Conservation (phyloP, 306 rosid genomes). For the Fagus crenata region DNA sequence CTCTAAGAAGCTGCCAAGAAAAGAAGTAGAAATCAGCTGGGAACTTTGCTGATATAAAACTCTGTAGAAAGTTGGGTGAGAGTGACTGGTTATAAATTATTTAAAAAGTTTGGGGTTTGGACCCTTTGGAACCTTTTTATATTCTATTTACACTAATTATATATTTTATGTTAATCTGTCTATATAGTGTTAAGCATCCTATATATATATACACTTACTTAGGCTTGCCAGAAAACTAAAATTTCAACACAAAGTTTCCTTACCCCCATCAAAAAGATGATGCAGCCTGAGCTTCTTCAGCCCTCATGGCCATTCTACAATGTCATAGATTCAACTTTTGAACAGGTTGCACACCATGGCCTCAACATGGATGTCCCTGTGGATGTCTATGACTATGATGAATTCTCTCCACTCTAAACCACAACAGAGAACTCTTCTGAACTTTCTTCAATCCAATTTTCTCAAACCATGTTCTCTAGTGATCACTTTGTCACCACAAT, state of each 20-base stretch:
- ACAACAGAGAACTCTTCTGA: constrained; percentile 26
- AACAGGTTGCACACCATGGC: constrained; percentile 30
- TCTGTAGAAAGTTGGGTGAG: constrained; percentile 19
- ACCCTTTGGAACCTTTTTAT: background rate
- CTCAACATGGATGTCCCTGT: constrained; percentile 32
- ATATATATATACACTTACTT: background rate
- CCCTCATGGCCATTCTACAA: constrained; percentile 37
- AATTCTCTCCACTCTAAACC: constrained; percentile 26
- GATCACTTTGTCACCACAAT: background rate
- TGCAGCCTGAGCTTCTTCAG: constrained; percentile 37
- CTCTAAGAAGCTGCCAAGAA: constrained; percentile 41
- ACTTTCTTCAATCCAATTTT: constrained; percentile 17
- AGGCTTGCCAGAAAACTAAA: constrained; percentile 16
- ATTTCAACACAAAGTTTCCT: constrained; percentile 9
- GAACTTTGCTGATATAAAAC: constrained; percentile 28
- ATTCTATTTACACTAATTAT: background rate
- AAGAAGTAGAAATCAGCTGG: constrained; percentile 22
- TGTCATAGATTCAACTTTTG: constrained; percentile 34
- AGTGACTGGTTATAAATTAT: constrained; percentile 19
- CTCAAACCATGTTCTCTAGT: constrained; percentile 26
- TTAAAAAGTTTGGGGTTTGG: background rate
- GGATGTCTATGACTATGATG: constrained; percentile 24
- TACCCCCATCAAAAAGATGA: constrained; percentile 29
- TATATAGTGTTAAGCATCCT: background rate
- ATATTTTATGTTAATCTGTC: constrained; percentile 5